Evolutionary conservation across 2,329 filamentous ascomycete genomes (phyloP).

Genomic region (Aspergillus brasiliensis): DNA sequence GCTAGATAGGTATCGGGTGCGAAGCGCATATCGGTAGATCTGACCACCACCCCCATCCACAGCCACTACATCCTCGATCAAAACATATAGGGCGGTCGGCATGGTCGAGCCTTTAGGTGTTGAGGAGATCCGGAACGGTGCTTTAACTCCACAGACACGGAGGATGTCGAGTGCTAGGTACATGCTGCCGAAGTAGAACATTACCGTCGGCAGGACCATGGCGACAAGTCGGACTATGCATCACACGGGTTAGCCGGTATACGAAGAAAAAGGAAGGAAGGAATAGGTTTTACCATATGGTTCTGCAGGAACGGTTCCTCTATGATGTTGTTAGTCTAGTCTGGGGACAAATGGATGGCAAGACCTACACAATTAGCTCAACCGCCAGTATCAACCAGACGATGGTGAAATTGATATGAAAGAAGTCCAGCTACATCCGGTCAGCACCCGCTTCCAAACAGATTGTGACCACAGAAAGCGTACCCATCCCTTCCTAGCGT

Average conservation of each 20-base stretch:
- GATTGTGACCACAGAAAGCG: background rate
- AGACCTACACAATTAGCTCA: slow-evolving; percentile 45
- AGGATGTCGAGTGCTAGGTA: slow-evolving; percentile 46
- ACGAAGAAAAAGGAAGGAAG: background rate
- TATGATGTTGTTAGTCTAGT: slow-evolving; percentile 24
- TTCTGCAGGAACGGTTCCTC: slow-evolving; percentile 44
- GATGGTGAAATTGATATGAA: slow-evolving; percentile 50
- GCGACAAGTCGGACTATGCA: slow-evolving; percentile 44
- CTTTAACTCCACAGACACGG: slow-evolving; percentile 46
- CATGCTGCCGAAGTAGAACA: slow-evolving; percentile 49
- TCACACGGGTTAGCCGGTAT: background rate
- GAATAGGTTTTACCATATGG: slow-evolving; percentile 39
- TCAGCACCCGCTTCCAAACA: slow-evolving; percentile 6
- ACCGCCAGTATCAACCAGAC: slow-evolving; percentile 48
- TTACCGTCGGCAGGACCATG: slow-evolving; percentile 49
- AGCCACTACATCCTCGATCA: slow-evolving; percentile 68
- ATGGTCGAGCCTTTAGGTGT: slow-evolving; percentile 61
- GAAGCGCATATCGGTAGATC: slow-evolving; percentile 54
- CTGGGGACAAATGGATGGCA: background rate
- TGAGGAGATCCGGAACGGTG: slow-evolving; percentile 66
- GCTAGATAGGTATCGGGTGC: slow-evolving; percentile 57
- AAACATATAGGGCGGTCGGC: slow-evolving; percentile 63
- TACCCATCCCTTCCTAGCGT: slow-evolving; percentile 48
- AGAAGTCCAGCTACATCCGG: slow-evolving; percentile 44
- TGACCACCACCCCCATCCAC: slow-evolving; percentile 66